Base-by-base conservation (phyloP, 2,329 filamentous ascomycete species). In the Alternaria sp. region DNA sequence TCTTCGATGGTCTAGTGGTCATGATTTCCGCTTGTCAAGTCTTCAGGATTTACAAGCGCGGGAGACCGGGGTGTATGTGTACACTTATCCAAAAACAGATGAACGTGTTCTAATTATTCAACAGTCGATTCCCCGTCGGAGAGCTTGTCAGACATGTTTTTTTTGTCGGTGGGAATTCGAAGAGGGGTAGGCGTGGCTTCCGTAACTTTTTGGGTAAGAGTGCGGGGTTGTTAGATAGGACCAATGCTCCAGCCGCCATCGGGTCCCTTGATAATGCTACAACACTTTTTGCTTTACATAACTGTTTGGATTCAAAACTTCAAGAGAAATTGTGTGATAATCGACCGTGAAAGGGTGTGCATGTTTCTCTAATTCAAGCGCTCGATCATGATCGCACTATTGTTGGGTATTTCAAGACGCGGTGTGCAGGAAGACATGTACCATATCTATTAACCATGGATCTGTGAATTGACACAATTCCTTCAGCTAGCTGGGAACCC, bases 401-500 rank as follows among this genome's bases (percentile, higher is more conserved):
- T 9, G 16, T 8, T 22, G 18, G 38, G 18, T 18, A 18, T 22
- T 22, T 41, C 18, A 9, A 41, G 1, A 18, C 9, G 38, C 38
- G 7, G 22, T 41, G 38, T 22, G 18, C 38, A 42, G 24, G 20
- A 24, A 24, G 39, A 42, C 20, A 41, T 41, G 18, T 22, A 41
- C 38, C 9, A 41, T 41, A 11, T 42, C 5, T 16, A 5, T 18
- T 8, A 16, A 3, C 22, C 18, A 7, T 5, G 16, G 9, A 12
- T 4, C 7, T 3, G 32, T n/a, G 32, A 22, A 24, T n/a, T 9
- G 12, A 38, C 14, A 1, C 36, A n/a, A 24, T 7, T 36, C 18
- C 7, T 20, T 49, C 46, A 59, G 8, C 57, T 59, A 34, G 80
- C 81, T 11, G 81, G 57, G 62, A 84, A 81, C 2, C 86, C 86